Evolutionary conservation across 257 asterid species (phyloP), one percentile per base, ranked within the genome.

Genomic region (Primulina tabacum): DNA sequence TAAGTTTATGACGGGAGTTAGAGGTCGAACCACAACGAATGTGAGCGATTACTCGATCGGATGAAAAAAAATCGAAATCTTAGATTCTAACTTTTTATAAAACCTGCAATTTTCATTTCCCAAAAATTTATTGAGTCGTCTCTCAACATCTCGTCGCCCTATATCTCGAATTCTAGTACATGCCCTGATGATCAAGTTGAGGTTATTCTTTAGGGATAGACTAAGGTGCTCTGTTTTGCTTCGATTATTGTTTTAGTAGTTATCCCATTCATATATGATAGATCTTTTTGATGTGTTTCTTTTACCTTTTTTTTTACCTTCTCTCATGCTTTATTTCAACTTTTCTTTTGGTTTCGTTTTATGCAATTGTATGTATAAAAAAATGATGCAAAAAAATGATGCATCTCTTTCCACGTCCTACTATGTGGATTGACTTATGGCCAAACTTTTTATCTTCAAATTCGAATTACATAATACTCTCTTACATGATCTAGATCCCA

Each of bases 311-410:
- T 29, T 16, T 7, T 35, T 18, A 33, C 47, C 30, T 40, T 38
- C 43, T 16, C 4, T 75, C 50, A 20, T 63, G 69, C 62, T 64
- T 73, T 76, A 69, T 81, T 75, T 79, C 70, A 50, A 43, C 29
- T 28, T 28, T 28, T 50, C 64, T 71, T 72, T 63, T 71, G 63
- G 78, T 76, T 83, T 80, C 74, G 62, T 78, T 80, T 75, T 74
- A 61, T 73, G 83, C 82, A 69, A 60, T 73, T 70, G 57, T 68
- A 64, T 69, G 55, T 14, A 47, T 11, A 47, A 14, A 75, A n/a
- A 71, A 79, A 75, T 82, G 75, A 73, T 84, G 74, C 82, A 75
- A n/a, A n/a, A n/a, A 71, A 79, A 75, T 82, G 75, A 73, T 84
- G 74, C 82, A 75, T 80, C 77, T 86, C 80, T 76, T 77, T 71